These are phyloP conservation scores for Balakata baccata DNA, from an alignment of 345 rosid genomes.

Conservation along the genomic window DNA sequence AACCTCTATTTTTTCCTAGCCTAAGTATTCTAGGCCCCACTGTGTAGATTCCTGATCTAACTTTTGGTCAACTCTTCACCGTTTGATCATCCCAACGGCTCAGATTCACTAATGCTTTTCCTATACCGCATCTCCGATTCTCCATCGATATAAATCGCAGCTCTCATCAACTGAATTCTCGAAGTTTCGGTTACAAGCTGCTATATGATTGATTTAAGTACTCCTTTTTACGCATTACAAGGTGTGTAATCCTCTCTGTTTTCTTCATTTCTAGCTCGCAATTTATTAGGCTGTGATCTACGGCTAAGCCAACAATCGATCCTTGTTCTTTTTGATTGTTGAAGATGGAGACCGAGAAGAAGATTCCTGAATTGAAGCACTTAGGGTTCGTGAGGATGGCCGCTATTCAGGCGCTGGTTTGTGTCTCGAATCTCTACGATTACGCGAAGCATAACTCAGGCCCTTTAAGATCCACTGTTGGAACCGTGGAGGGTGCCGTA, in stretches of 20 bases:
- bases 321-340: not conserved
- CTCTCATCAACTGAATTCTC: not conserved
- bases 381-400: conserved; percentile 63
- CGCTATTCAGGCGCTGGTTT: conserved; percentile 48
- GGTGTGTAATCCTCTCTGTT: not conserved
- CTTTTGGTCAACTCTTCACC: not conserved
- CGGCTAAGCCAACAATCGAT: conserved; percentile 6
- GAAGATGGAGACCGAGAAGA: conserved; percentile 42
- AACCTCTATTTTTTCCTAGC: conserved; percentile 29
- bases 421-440: conserved; percentile 54
- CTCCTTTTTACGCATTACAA: not conserved
- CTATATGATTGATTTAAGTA: too few species aligned
- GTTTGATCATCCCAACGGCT: conserved; percentile 6
- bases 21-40: conserved; percentile 21
- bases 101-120: not conserved
- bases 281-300: not conserved
- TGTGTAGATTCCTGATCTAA: not conserved
- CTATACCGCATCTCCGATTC: not conserved
- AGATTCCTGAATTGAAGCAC: conserved; percentile 48
- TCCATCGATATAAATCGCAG: not conserved
- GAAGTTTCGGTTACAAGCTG: conserved; percentile 5
- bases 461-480: conserved; percentile 63
- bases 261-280: not conserved
- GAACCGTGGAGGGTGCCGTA: conserved; percentile 64
- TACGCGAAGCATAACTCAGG: conserved; percentile 80